Base-by-base conservation (phyloP, 2,329 filamentous ascomycete species). In the Diaporthe batatas region DNA sequence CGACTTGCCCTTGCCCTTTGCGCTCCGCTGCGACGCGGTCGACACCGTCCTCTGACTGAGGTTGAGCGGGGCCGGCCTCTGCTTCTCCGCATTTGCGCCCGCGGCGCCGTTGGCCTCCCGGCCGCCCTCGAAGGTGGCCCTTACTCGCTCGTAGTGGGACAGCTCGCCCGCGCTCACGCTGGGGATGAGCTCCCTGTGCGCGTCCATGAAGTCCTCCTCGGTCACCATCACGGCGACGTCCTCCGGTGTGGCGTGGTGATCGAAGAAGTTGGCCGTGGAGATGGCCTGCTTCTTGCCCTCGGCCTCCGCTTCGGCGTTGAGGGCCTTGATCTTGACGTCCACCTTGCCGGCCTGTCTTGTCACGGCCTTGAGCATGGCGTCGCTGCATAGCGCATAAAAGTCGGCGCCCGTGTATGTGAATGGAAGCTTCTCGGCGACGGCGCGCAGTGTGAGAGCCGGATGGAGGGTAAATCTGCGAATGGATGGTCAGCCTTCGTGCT, bases 361-460 rank as follows among this genome's bases (percentile, higher is more conserved):
- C 73, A 99, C 96, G 25, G 96, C 96, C 82, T 99, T 98, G 77
- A 99, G 92, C 96, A 99, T 99, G 68, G 96, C 95, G 82, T 99
- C 96, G 55, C 95, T 98, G 85, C 96, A 98, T 25, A 99, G 88
- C 0, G 96, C 96, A 83, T 99, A 99, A 80, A 99, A 92, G 84
- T 99, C 96, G 75, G 96, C 96, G 79, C 96, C 96, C 0, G 96
- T 99, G 84, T 98, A 99, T 3, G 96, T 98, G 81, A 98, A 96
- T 0, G 96, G 96, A 5, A 99, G 89, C 14, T 87, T 87, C 68
- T 93, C 88, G 5, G 96, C 93, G 59, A 99, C 91, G 10, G 90
- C 85, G 34, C 88, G 82, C 14, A 99, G 90, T 14, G 94, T 96
- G 59, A 98, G 87, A 1, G 91, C 87, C 0, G 94, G 94, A 75